Evolutionary conservation across 352 stramenopile species (phyloP).

Genomic region (Phytopythium delawarense): DNA sequence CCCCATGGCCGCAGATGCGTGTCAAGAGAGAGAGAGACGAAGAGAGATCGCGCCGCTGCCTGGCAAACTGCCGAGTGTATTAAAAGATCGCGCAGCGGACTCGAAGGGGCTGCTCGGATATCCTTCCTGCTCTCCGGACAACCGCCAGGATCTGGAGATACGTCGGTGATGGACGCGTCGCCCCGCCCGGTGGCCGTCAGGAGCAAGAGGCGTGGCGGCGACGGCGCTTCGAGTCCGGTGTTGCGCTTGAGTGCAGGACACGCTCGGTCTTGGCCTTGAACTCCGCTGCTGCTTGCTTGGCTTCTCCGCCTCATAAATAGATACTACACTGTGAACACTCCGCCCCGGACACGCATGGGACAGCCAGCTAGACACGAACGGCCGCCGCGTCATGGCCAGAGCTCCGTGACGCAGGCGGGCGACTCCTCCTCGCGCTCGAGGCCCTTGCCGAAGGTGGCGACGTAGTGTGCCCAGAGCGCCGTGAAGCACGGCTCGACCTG

Average conservation of each 20-base stretch:
- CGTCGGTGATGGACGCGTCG: background rate
- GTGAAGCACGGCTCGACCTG: constrained; percentile 83
- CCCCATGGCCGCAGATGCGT: background rate
- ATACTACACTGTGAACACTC: background rate
- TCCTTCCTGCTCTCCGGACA: background rate
- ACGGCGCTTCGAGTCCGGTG: background rate
- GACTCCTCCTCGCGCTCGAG: constrained; percentile 57
- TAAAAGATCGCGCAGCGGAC: constrained; percentile 1
- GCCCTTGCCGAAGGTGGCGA: constrained; percentile 65
- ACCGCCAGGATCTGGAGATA: background rate
- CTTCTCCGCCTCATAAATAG: constrained; percentile 2
- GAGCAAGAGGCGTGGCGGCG: background rate
- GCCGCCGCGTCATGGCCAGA: constrained; percentile 14
- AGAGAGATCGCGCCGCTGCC: background rate
- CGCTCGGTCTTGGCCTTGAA: background rate
- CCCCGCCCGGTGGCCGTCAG: background rate
- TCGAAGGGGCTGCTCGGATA: background rate
- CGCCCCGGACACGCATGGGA: background rate
- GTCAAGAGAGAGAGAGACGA: background rate
- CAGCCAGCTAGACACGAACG: background rate
- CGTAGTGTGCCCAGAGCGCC: constrained; percentile 81
- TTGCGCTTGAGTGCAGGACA: background rate
- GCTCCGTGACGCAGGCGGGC: constrained; percentile 59
- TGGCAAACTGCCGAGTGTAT: background rate
- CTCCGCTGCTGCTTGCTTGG: background rate